phyloP scores from a whole-genome alignment of 75 land plant species.

The Picea sitchensis region DNA sequence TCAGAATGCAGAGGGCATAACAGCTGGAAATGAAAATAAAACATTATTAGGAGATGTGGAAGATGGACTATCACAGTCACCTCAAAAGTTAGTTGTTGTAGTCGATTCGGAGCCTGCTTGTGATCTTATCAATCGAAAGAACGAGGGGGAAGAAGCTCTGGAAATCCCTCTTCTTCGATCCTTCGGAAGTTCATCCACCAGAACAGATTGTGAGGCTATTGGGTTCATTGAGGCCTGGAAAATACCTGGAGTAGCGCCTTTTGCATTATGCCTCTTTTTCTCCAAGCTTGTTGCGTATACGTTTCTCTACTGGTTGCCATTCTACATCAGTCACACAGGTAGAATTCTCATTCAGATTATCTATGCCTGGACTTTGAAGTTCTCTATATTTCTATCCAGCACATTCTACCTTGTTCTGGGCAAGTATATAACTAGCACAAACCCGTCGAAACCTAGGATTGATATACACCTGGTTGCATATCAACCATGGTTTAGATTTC shows the following conservation, averaged over 20 bases:
- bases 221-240: constrained; percentile 89
- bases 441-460: too few species aligned
- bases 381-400: too few species aligned
- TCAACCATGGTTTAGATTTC: too few species aligned
- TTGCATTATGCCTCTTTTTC: constrained; percentile 91
- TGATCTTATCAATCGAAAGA: background rate
- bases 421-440: too few species aligned
- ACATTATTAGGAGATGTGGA: too few species aligned
- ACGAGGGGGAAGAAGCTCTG: background rate
- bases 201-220: constrained; percentile 28
- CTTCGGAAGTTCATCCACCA: too few species aligned
- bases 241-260: constrained; percentile 96
- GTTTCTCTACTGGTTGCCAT: constrained; percentile 97
- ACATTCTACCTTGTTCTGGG: too few species aligned
- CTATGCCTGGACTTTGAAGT: too few species aligned
- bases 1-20: too few species aligned
- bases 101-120: too few species aligned
- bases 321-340: constrained; percentile 94
- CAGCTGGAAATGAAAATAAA: too few species aligned
- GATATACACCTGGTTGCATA: too few species aligned
- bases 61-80: background rate
- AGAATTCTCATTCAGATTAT: background rate
- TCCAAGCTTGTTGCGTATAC: constrained; percentile 96
- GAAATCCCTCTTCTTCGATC: constrained; percentile 7
- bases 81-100: background rate